phyloP scores from a whole-genome alignment of 768 basidiomycete genomes.

The Cubamyces lactineus region DNA sequence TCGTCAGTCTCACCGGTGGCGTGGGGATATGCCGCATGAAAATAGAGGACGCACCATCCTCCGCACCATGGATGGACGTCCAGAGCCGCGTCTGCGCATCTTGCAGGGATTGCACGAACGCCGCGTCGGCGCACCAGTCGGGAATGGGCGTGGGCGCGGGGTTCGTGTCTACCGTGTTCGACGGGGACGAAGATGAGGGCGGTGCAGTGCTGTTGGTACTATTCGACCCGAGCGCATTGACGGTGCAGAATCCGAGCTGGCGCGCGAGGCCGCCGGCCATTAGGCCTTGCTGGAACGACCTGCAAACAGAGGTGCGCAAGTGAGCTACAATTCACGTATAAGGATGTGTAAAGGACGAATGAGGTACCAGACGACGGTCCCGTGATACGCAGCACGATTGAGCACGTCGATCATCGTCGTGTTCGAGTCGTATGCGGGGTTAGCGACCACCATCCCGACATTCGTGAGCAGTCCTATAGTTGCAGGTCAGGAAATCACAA shows the following conservation, averaged over 20 bases:
- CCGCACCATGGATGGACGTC: constrained; percentile 11
- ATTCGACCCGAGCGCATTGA: background rate
- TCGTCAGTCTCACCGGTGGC: background rate
- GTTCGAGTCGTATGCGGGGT: constrained; percentile 46
- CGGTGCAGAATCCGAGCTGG: constrained; percentile 14
- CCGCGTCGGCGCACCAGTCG: constrained; percentile 42
- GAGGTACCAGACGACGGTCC: constrained; percentile 40
- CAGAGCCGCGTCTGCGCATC: constrained; percentile 38
- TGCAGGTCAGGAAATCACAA: too few species aligned
- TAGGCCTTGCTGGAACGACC: constrained; percentile 48
- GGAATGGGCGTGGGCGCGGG: constrained; percentile 28
- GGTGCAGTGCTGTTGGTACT: constrained; percentile 14
- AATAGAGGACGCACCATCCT: constrained; percentile 19
- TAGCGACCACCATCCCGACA: constrained; percentile 51
- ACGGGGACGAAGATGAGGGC: too few species aligned
- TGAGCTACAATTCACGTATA: background rate
- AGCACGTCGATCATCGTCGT: constrained; percentile 43
- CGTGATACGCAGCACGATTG: constrained; percentile 41
- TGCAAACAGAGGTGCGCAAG: constrained; percentile 9
- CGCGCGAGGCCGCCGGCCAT: constrained; percentile 47
- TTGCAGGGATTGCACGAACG: constrained; percentile 38
- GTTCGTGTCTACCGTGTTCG: constrained; percentile 21
- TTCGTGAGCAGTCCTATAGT: constrained; percentile 45
- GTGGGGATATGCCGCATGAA: too few species aligned
- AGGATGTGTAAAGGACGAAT: background rate